Evolutionary conservation across 164 flowering plant species (phyloP).

Genomic region (Tinospora cordifolia): DNA sequence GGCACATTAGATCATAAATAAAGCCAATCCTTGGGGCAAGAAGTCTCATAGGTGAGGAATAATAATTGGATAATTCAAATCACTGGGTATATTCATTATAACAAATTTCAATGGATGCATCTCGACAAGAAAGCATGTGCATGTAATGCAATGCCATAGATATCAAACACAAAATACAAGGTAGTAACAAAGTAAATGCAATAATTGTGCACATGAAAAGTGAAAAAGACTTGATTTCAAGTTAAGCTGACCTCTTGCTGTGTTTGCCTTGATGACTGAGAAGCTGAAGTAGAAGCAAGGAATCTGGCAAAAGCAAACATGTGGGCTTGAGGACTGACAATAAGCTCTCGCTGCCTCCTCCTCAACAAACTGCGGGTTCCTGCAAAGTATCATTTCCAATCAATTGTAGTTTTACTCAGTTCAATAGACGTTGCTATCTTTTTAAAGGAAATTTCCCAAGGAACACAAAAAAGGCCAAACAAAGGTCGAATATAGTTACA

Average conservation of each 20-base stretch:
- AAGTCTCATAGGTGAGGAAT: not conserved
- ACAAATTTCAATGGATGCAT: not conserved
- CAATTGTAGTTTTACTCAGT: not conserved
- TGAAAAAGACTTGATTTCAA: not conserved
- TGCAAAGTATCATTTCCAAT: conserved; percentile 10
- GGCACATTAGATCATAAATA: not conserved
- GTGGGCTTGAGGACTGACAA: conserved; percentile 6
- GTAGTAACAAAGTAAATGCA: not conserved
- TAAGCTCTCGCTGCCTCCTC: conserved; percentile 11
- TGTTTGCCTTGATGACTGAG: conserved; percentile 22
- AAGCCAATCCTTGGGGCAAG: not conserved
- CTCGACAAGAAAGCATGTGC: not conserved
- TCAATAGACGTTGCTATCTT: not conserved
- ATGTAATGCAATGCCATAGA: not conserved
- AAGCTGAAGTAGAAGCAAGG: conserved; percentile 26
- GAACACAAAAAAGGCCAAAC: not conserved
- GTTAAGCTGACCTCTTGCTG: conserved; percentile 15
- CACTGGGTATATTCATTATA: not conserved
- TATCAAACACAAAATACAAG: not conserved
- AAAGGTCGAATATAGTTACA: not conserved
- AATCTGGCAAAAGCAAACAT: conserved; percentile 20
- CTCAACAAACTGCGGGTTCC: conserved; percentile 11
- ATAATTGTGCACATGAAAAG: not conserved
- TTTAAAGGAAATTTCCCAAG: not conserved
- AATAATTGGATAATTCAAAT: not conserved